Conservation (phyloP, 345 rosid genomes). For the Cardiospermum halicacabum region DNA sequence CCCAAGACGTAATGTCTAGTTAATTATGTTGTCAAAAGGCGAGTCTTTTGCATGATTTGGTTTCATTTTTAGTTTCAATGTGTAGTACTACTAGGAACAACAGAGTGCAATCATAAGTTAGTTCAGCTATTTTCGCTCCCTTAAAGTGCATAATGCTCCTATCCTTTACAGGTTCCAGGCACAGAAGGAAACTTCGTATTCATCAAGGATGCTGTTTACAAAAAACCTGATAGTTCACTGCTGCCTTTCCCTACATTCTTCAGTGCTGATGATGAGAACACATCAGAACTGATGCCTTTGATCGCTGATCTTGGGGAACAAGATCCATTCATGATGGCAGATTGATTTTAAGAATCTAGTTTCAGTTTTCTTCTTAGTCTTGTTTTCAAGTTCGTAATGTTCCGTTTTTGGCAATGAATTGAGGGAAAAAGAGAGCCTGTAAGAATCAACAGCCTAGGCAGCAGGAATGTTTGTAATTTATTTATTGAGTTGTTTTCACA, state of each 20-base stretch:
- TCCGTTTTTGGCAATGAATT: slow-evolving; percentile 8
- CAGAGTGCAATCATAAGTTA: background rate
- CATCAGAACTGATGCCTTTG: slow-evolving; percentile 40
- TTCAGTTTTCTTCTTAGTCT: background rate
- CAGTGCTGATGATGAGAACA: slow-evolving; percentile 55
- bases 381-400: too few species aligned
- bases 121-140: too few species aligned
- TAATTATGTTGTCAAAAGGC: background rate
- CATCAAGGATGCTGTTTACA: slow-evolving; percentile 72
- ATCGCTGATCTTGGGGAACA: slow-evolving; percentile 79
- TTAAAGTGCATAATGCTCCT: too few species aligned
- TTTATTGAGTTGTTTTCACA: background rate
- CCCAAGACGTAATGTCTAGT: background rate
- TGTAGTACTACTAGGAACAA: too few species aligned
- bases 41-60: background rate
- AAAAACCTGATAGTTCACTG: slow-evolving; percentile 61
- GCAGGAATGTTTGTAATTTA: slow-evolving; percentile 14
- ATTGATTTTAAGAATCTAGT: slow-evolving; percentile 26
- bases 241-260: slow-evolving; percentile 94
- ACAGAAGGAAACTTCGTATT: slow-evolving; percentile 88
- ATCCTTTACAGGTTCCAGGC: slow-evolving; percentile 69
- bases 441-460: slow-evolving; percentile 9
- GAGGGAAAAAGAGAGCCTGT: background rate
- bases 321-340: slow-evolving; percentile 84
- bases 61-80: too few species aligned